Percentiles rank a stretch among this genome's conserved stretches.
These are phyloP conservation scores for Paraleonurus japonicus DNA, from an alignment of 257 asterid species.

Conservation along the genomic window DNA sequence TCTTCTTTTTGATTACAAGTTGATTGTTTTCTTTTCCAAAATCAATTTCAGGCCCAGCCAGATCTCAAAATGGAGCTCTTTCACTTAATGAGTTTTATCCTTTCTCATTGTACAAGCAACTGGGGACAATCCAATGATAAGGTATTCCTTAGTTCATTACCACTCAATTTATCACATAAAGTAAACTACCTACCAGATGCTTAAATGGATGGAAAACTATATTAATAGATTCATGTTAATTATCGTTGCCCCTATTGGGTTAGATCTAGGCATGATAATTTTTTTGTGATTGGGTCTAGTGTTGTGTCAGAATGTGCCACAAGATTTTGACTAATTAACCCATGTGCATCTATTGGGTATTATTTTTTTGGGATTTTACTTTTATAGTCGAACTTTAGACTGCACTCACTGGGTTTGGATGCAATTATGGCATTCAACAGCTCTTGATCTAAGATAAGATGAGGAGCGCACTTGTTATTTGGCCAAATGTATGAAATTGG, in stretches of 20 bases:
- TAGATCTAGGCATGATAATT: background rate
- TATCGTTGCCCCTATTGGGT: background rate
- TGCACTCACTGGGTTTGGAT: background rate
- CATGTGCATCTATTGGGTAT: background rate
- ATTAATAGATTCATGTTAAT: background rate
- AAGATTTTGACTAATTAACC: background rate
- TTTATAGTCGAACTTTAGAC: background rate
- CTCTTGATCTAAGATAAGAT: background rate
- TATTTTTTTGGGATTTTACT: background rate
- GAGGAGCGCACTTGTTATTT: background rate
- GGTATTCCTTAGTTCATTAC: constrained; percentile 44
- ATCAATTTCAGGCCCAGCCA: constrained; percentile 73
- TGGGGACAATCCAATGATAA: constrained; percentile 86
- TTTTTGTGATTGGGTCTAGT: background rate
- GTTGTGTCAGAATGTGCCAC: background rate
- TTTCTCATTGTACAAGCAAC: constrained; percentile 86
- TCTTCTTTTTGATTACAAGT: background rate
- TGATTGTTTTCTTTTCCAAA: constrained; percentile 14
- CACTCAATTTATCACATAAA: constrained; percentile 19
- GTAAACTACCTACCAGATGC: constrained; percentile 20
- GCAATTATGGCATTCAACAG: background rate
- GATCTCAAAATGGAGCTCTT: constrained; percentile 98
- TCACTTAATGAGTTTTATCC: constrained; percentile 94
- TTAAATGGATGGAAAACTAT: constrained; percentile 3
- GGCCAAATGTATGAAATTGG: background rate